Base-by-base conservation (phyloP, 2,329 filamentous ascomycete species). In the Lachnellula hyalina region DNA sequence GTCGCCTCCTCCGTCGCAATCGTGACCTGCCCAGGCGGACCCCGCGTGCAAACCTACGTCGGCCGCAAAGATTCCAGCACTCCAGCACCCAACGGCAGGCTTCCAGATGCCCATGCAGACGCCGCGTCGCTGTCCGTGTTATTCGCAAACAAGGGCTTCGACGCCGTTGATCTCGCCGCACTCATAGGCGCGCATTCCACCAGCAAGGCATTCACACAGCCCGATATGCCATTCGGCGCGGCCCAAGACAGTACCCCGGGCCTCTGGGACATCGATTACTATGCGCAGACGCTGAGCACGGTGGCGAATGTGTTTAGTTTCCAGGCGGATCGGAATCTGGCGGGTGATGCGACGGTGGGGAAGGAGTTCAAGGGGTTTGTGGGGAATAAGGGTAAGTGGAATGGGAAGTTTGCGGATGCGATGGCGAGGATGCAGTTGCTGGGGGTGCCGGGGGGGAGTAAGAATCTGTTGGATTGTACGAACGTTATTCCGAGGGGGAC, bases 261-360 rank as follows among this genome's bases (percentile, higher is more conserved):
- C 3, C 53, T 61, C 15, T 73, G 71, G 71, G 70, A 72, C 52
- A 66, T 66, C 49, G 67, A 65, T 19, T 72, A 63, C 60, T 73
- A 71, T 55, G 52, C 54, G 2, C 67, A 73, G 53, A 72, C 69
- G 1, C 60, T 64, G 34, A 51, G 52, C 1, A 25, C 60, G 15
- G 61, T 66, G 23, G 53, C 59, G 2, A 63, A 64, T 5, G 68
- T 70, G 0, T 68, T 96, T 17, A 92, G 96, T 0, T 96, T 96
- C 62, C 90, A 90, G 56, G 90, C 90, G 0, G 89, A 96, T 67
- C 84, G 96, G 77, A 93, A 96, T 65, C 74, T 96, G 45, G 94
- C 96, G 69, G 91, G 86, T 1, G 93, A 97, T 70, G 88, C 94
- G 68, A 73, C 96, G 5, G 87, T 71, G 0, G 70, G 70, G 1